Conservation (phyloP, 257 asterid species). For the Lantana camara region DNA sequence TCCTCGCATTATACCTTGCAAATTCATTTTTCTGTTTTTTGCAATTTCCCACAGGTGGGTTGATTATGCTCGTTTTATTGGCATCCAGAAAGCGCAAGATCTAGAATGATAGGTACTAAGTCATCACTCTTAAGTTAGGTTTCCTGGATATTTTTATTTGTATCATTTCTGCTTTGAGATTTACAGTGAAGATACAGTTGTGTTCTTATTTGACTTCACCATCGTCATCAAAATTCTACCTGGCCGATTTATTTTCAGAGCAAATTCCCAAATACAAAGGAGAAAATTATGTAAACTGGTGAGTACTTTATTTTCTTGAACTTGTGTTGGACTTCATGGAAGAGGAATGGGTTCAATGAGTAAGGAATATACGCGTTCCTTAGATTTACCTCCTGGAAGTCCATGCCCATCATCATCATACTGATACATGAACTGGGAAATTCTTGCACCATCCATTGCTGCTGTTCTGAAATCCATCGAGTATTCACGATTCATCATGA, state of each 20-base stretch:
- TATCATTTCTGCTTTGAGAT: neutral
- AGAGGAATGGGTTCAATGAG: slow-evolving; percentile 29
- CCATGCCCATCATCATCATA: slow-evolving; percentile 40
- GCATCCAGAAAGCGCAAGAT: slow-evolving; percentile 73
- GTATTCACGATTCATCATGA: slow-evolving; percentile 9
- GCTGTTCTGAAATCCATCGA: slow-evolving; percentile 21
- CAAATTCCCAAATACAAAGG: neutral
- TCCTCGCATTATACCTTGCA: neutral
- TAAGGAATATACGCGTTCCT: slow-evolving; percentile 14
- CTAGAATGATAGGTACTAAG: slow-evolving; percentile 33
- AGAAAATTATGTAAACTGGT: neutral
- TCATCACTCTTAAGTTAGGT: slow-evolving; percentile 14
- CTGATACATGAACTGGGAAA: slow-evolving; percentile 34
- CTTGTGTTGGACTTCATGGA: neutral
- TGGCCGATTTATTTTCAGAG: neutral
- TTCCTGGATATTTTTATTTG: slow-evolving; percentile 21
- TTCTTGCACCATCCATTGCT: slow-evolving; percentile 28
- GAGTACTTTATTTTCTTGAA: too few species aligned
- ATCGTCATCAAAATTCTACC: neutral
- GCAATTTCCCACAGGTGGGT: slow-evolving; percentile 67
- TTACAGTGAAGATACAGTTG: neutral
- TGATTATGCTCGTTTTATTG: slow-evolving; percentile 76
- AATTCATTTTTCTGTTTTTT: neutral
- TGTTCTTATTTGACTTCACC: neutral
- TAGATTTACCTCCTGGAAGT: slow-evolving; percentile 10